Percentiles rank a stretch among this genome's conserved stretches.
phyloP scores from a whole-genome alignment of 176 grass and related monocot species.

The Oryza glaberrima region DNA sequence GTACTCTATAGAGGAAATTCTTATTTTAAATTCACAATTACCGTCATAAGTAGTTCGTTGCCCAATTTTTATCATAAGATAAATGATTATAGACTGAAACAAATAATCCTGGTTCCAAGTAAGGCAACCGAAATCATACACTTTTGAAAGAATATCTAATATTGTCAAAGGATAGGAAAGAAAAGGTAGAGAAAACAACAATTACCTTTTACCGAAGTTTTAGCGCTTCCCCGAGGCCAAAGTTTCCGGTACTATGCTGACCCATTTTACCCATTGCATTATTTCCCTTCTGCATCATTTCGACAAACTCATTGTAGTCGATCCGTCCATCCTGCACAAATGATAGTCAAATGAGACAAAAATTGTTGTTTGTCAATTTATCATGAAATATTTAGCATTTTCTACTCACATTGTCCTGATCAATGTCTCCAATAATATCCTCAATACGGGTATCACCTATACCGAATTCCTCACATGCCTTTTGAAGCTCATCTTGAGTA shows the following conservation, averaged over 20 bases:
- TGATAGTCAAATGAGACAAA: slow-evolving; percentile 21
- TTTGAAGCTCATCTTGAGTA: slow-evolving; percentile 81
- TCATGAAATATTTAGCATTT: not conserved
- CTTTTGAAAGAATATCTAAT: not conserved
- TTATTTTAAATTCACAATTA: not conserved
- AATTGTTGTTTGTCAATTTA: slow-evolving; percentile 3
- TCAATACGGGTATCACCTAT: slow-evolving; percentile 70
- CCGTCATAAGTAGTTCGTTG: not conserved
- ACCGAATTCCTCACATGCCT: slow-evolving; percentile 80
- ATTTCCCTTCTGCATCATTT: slow-evolving; percentile 85
- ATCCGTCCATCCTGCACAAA: slow-evolving; percentile 64
- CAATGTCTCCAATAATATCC: slow-evolving; percentile 73
- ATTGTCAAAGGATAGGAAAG: not conserved
- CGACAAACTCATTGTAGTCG: slow-evolving; percentile 80
- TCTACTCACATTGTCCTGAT: slow-evolving; percentile 72
- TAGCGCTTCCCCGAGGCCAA: slow-evolving; percentile 72
- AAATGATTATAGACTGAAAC: not conserved
- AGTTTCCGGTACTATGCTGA: slow-evolving; percentile 57
- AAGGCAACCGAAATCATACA: not conserved
- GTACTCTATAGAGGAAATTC: not conserved
- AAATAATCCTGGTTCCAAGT: not conserved
- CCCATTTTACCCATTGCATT: slow-evolving; percentile 56
- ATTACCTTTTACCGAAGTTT: slow-evolving; percentile 72
- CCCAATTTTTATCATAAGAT: not conserved
- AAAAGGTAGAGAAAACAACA: not conserved